Evolutionary conservation across 176 grass and related monocot genomes (phyloP), one percentile per base, ranked within the genome.

Genomic region (Zea luxurians): DNA sequence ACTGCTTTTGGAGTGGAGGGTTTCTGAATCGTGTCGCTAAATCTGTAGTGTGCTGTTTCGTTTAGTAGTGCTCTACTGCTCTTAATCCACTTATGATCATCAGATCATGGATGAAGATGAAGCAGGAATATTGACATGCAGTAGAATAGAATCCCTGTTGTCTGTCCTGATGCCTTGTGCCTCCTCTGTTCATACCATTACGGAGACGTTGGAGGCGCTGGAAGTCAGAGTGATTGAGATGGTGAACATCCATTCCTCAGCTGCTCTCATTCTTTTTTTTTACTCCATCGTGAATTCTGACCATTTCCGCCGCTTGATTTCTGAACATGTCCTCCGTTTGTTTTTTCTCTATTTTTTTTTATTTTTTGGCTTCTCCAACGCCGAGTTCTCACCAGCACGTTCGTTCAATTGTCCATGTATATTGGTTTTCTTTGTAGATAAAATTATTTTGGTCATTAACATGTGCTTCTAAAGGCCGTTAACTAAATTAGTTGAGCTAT

Each of bases 361-460:
- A 5, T 46, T 45, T 46, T 45, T 46, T 54, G 15, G 52, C 13
- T 54, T n/a, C 16, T 55, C 2, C 15, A 55, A 57, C 20, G 18
- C 50, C 35, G 36, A 61, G 86, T 53, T 79, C 37, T 79, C 16
- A 62, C 49, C 44, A 74, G 68, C 86, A 78, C 61, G 61, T 79
- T 68, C 48, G 6, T 52, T 64, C 57, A 7, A 65, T 71, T 82
- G 66, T 72, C 13, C 8, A 42, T 7, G 18, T 36, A 15, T 36
- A 42, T 16, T 66, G 60, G 1, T n/a, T 71, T 48, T 37, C 54
- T 1, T 3, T 2, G 35, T 34, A 41, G n/a, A 20, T 10, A 66
- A 35, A 16, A 43, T 5, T 74, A 3, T 42, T 60, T 44, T 71
- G 55, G 43, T 16, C 53, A 12, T n/a, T 53, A 43, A 21, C 53